Percentiles rank a stretch among this genome's conserved stretches.
Evolutionary conservation across 208 protist genomes (phyloP).

Genomic region (Wallacemonas sp.): DNA sequence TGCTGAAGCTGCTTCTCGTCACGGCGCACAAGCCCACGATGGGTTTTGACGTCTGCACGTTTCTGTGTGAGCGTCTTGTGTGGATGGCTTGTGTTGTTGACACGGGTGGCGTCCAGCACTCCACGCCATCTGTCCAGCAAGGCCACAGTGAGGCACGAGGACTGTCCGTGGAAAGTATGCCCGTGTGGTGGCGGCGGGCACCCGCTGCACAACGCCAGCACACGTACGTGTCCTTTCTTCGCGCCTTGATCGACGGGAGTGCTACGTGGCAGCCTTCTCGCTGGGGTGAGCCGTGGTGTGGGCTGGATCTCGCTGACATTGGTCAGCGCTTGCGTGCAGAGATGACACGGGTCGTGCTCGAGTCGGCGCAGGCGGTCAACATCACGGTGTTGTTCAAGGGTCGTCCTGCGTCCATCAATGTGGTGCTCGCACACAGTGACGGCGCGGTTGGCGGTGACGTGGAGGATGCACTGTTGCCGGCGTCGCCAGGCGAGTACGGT

Average conservation of each 20-base stretch:
- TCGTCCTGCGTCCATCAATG: background rate
- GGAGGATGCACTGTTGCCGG: background rate
- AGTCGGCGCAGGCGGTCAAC: background rate
- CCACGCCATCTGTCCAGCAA: too few species aligned
- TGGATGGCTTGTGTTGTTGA: slow-evolving; percentile 1
- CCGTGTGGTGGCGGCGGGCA: slow-evolving; percentile 2
- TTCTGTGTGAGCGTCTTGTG: slow-evolving; percentile 1
- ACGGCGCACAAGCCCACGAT: background rate
- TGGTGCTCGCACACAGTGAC: slow-evolving; percentile 5
- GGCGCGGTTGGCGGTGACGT: background rate
- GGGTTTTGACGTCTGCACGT: slow-evolving; percentile 1
- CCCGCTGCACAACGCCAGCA: background rate
- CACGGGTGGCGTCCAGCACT: too few species aligned
- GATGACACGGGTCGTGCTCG: background rate
- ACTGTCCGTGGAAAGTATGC: background rate
- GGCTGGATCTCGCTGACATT: background rate
- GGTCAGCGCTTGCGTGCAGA: background rate
- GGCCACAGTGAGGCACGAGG: too few species aligned
- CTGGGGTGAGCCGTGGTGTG: background rate
- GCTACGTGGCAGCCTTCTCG: background rate
- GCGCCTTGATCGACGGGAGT: background rate
- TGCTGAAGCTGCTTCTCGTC: slow-evolving; percentile 39
- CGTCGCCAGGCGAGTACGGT: slow-evolving; percentile 21
- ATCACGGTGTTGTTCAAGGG: slow-evolving; percentile 9
- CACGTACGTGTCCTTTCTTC: background rate